Base-by-base conservation (phyloP, 768 basidiomycete genomes). In the Pseudohyphozyma bogoriensis region DNA sequence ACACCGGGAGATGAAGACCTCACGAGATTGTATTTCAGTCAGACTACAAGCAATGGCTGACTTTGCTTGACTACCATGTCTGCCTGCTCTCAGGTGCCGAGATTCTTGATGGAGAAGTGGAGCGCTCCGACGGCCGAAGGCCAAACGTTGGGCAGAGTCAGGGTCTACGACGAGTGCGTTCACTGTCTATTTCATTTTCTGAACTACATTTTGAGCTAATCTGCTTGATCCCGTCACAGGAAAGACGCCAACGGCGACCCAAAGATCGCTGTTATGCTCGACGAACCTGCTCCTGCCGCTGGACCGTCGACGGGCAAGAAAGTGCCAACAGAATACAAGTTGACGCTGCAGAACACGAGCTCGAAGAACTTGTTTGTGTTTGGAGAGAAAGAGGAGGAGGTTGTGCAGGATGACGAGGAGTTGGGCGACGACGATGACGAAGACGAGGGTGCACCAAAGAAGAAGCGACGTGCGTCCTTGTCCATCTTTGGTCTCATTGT, bases 51-150 rank as follows among this genome's bases (percentile, higher is more conserved):
- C 40, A 18, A 16, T 16, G 16, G 40, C 6, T 42, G 4, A 42
- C 18, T 16, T 16, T 42, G n/a, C n/a, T n/a, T n/a, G n/a, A n/a
- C n/a, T n/a, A n/a, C n/a, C n/a, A n/a, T 24, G 33, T 45, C 49
- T 53, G 35, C 51, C 31, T 22, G 26, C 51, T 44, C 59, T 40
- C 75, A 89, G 87, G 83, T 93, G 46, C 91, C 90, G 0, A 85
- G 85, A 71, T 86, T 85, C 72, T 77, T 95, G 55, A 81, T 91
- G 78, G 85, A 89, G 65, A 80, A 85, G 36, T 96, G 91, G 91
- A 76, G 82, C n/a, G 76, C 81, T 33, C 80, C 89, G 44, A 77
- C 83, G 63, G 79, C 79, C 7, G 86, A 87, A 59, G 86, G 85
- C 63, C 75, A 86, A 4, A 85, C 89, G 63, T 80, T 95, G 1